Base-by-base conservation (phyloP, 441 rosid species). In the Aleurites moluccanus region DNA sequence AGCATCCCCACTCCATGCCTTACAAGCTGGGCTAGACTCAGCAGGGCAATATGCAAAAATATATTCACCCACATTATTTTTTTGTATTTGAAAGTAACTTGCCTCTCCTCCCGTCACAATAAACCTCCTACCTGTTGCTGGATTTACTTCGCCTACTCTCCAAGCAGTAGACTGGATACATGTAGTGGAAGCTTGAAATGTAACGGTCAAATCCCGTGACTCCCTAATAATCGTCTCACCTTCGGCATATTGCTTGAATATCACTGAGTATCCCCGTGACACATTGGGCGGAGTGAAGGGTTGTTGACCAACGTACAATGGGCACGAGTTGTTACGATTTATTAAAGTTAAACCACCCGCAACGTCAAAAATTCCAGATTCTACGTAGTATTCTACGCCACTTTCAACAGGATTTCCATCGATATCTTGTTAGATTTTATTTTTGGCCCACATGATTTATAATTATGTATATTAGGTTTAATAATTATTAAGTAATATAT, bases 151-250 rank as follows among this genome's bases (percentile, higher is more conserved):
- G 4, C 75, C 75, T 13, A 72, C 40, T 18, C 42, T 72, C 75
- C 75, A 72, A 23, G 56, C 21, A 23, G 74, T 44, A 2, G 66
- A 25, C 40, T 71, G 66, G 3, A 61, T 25, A 27, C 75, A 72
- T 0, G 4, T 15, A 2, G 28, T 72, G 8, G 1, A 2, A 8
- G 57, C 75, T 44, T 72, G 42, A 11, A 60, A 72, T 2, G 67
- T 72, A 15, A 72, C 28, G 0, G 57, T 72, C 57, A 72, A 45
- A 27, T 72, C 75, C 53, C 75, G 60, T 1, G 40, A 16, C 44
- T 72, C 75, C 40, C 55, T 72, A 2, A 72, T 45, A 33, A 60
- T 47, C 10, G 44, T 60, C 44, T 72, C 75, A 7, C 75, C 66
- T 2, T 40, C 42, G 1, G 35, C 66, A 18, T 59, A 72, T 10